A percentile compares a stretch with the other conserved stretches of the same genome.
Conservation (phyloP, 2,329 filamentous ascomycete genomes). For the Aspergillus tamarii region DNA sequence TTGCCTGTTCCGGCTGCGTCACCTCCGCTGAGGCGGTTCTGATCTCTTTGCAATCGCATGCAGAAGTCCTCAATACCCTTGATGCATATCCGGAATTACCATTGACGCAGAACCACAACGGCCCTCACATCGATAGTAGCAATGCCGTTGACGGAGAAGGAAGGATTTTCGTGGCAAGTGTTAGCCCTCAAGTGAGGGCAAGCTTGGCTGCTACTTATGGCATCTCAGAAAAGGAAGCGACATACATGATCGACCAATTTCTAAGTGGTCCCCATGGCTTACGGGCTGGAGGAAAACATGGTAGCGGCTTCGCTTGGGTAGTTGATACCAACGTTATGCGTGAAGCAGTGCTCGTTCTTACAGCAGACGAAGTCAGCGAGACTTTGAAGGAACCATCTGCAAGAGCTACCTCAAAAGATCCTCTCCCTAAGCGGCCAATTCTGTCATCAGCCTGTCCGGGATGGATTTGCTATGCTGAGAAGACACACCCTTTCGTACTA, state of each 20-base stretch:
- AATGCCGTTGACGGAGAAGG: slow-evolving; percentile 47
- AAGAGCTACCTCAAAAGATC: slow-evolving; percentile 9
- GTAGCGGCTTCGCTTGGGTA: slow-evolving; percentile 83
- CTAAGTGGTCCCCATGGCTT: slow-evolving; percentile 72
- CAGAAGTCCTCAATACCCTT: slow-evolving; percentile 82
- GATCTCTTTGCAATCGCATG: slow-evolving; percentile 90
- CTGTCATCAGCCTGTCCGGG: slow-evolving; percentile 91
- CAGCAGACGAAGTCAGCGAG: slow-evolving; percentile 69
- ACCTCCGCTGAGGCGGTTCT: slow-evolving; percentile 97
- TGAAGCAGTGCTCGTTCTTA: slow-evolving; percentile 79
- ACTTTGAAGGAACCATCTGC: slow-evolving; percentile 28
- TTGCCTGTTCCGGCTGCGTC: slow-evolving; percentile 96
- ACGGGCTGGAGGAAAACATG: slow-evolving; percentile 68
- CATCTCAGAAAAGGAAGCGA: slow-evolving; percentile 72
- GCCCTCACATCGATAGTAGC: slow-evolving; percentile 50
- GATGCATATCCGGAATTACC: slow-evolving; percentile 61
- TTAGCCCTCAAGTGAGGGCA: slow-evolving; percentile 88
- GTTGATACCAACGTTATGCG: slow-evolving; percentile 85
- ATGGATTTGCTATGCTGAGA: slow-evolving; percentile 99
- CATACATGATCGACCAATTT: slow-evolving; percentile 80
- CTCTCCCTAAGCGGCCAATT: slow-evolving; percentile 45
- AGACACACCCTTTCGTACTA: slow-evolving; percentile 91
- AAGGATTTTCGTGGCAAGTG: slow-evolving; percentile 85
- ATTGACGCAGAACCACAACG: slow-evolving; percentile 25
- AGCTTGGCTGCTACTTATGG: slow-evolving; percentile 84